Evolutionary conservation across 2,329 filamentous ascomycete genomes (phyloP).

Genomic region (Cordyceps cicadae): DNA sequence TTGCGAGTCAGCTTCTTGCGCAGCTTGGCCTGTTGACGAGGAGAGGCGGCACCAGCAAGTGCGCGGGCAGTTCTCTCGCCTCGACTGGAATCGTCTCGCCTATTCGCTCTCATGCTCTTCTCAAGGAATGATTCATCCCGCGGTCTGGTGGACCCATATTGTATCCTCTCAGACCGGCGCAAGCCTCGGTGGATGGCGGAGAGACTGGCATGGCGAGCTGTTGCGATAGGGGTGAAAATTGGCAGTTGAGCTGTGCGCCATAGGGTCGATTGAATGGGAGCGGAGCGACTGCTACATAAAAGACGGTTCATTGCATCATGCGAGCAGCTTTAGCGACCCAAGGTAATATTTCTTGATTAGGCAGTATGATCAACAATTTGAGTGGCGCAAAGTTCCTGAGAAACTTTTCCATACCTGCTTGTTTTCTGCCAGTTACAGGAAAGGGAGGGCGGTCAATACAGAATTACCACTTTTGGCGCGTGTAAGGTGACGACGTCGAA

Average conservation of each 20-base stretch:
- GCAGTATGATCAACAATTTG: background rate
- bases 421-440: slow-evolving; percentile 2
- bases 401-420: background rate
- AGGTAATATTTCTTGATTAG: background rate
- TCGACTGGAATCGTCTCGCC: background rate
- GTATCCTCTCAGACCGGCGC: slow-evolving; percentile 36
- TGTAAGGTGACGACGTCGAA: no score
- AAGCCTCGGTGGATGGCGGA: slow-evolving; percentile 64
- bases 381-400: background rate
- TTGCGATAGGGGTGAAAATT: background rate
- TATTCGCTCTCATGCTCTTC: background rate
- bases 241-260: background rate
- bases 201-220: slow-evolving; percentile 31
- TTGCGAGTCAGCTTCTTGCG: slow-evolving; percentile 44
- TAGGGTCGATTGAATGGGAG: background rate
- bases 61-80: slow-evolving; percentile 20
- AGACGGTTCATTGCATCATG: slow-evolving; percentile 16
- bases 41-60: slow-evolving; percentile 21
- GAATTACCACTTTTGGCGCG: background rate
- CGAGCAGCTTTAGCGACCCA: background rate
- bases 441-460: background rate
- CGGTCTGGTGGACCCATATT: slow-evolving; percentile 18
- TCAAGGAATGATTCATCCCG: background rate
- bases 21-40: slow-evolving; percentile 33
- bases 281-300: slow-evolving; percentile 8